Base-by-base conservation (phyloP, 2,329 filamentous ascomycete genomes). In the Thelonectria discophora region DNA sequence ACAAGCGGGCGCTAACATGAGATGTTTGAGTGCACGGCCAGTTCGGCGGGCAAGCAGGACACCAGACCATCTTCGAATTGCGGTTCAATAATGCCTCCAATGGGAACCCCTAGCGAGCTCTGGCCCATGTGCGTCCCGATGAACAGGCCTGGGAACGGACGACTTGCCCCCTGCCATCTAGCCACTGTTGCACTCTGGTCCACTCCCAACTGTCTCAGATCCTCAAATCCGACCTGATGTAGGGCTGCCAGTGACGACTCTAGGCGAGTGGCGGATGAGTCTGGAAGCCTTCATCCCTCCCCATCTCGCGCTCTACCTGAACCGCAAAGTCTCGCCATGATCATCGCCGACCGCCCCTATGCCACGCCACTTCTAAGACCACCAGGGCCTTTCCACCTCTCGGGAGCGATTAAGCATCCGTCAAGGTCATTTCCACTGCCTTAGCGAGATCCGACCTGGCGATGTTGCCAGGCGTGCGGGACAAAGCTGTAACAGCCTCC, bases 311-410 rank as follows among this genome's bases (percentile, higher is more conserved):
- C 39, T 39, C n/a, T 39, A 21, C 43, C 18, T 13, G 15, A 46
- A 51, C 18, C 39, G 43, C 21, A 46, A 3, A 58, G 37, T 50
- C 52, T 58, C 42, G 24, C 55, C 54, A 55, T 34, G 45, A 34
- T 55, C 39, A 40, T 39, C 39, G 13, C 10, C 18, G 15, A 50
- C 47, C 53, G 46, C 47, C 39, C 52, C 34, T 15, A 17, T 34
- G 45, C 56, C 60, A 58, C 54, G 55, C 63, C 62, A 65, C 60
- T 65, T 59, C 56, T 59, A 48, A 60, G 64, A 42, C 45, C 63
- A 63, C 55, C 13, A 4, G 18, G 30, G 45, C 24, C 34, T 30
- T 50, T 49, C 17, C 32, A 17, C 24, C 27, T 63, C 24, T 30
- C 37, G 48, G 30, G 18, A 45, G 46, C 18, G 34, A 48, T 53